Evolutionary conservation across 257 asterid genomes (phyloP).

Genomic region (Solanum virginianum): DNA sequence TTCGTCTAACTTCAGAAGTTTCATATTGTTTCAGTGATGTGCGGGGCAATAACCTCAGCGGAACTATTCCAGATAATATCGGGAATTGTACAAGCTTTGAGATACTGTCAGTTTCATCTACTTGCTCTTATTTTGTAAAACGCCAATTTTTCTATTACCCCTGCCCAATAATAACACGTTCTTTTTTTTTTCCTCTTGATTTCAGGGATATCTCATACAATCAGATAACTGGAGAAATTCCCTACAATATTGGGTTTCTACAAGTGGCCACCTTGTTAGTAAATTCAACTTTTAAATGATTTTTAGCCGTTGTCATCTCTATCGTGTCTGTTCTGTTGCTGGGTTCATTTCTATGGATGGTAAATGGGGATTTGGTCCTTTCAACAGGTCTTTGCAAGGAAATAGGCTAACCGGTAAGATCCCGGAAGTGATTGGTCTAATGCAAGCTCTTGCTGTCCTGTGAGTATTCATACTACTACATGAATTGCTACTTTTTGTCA

Average conservation of each 20-base stretch:
- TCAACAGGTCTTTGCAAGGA: slow-evolving; percentile 77
- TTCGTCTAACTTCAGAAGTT: neutral
- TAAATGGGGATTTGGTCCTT: neutral
- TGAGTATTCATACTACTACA: slow-evolving; percentile 19
- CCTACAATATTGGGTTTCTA: slow-evolving; percentile 88
- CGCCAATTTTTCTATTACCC: neutral
- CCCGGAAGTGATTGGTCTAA: slow-evolving; percentile 93
- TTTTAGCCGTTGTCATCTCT: neutral
- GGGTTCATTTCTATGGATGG: neutral
- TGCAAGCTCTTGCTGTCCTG: slow-evolving; percentile 99
- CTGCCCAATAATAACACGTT: too few species aligned
- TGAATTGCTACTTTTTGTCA: neutral
- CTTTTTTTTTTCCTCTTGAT: neutral
- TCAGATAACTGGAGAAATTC: slow-evolving; percentile 87
- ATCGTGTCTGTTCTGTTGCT: neutral
- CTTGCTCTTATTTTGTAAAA: neutral
- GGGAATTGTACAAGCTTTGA: slow-evolving; percentile 97
- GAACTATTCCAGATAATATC: slow-evolving; percentile 76
- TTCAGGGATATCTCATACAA: slow-evolving; percentile 88
- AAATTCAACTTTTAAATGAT: neutral
- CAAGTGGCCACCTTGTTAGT: slow-evolving; percentile 98
- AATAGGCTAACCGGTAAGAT: slow-evolving; percentile 81
- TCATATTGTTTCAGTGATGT: slow-evolving; percentile 47
- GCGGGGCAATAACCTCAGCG: slow-evolving; percentile 80
- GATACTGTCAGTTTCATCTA: slow-evolving; percentile 56